Conservation (phyloP, 352 stramenopile species). For the Pythium phragmitis region DNA sequence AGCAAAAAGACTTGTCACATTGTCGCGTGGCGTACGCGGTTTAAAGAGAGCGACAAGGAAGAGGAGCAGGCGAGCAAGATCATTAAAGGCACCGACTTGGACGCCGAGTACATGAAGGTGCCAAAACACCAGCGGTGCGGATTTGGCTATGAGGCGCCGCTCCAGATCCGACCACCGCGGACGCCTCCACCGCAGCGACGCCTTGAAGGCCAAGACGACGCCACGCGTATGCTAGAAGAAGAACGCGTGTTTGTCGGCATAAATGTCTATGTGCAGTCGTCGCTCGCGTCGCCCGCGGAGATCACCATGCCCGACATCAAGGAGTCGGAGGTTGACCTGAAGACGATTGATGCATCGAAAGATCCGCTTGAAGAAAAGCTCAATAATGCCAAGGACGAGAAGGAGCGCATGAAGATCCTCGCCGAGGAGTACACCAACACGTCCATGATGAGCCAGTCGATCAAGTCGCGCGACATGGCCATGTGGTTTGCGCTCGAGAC, state of each 20-base stretch:
- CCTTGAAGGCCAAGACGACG: no score
- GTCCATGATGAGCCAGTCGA: slow-evolving; percentile 14
- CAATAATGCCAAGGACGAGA: slow-evolving; percentile 5
- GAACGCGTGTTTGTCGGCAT: neutral
- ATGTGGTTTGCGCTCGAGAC: slow-evolving; percentile 13
- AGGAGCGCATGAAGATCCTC: slow-evolving; percentile 13
- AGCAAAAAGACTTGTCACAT: slow-evolving; percentile 5
- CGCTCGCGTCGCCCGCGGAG: neutral
- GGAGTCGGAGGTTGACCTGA: neutral
- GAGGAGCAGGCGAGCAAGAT: neutral
- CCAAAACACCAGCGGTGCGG: neutral
- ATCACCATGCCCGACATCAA: neutral
- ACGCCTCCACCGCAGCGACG: no score
- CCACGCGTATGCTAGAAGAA: no score
- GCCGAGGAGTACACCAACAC: slow-evolving; percentile 6
- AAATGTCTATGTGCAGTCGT: neutral
- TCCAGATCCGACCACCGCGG: neutral
- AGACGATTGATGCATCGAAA: neutral
- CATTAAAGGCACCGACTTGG: neutral
- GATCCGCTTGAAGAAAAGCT: slow-evolving; percentile 11
- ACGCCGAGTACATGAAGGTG: neutral
- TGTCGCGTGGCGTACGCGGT: neutral
- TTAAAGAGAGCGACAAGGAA: neutral
- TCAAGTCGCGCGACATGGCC: slow-evolving; percentile 15
- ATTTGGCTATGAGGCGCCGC: neutral